A percentile compares a stretch with the other conserved stretches of the same genome.
These are phyloP conservation scores for Teratosphaeriaceae sp. DNA, from an alignment of 2,329 filamentous ascomycete genomes.

Conservation along the genomic window DNA sequence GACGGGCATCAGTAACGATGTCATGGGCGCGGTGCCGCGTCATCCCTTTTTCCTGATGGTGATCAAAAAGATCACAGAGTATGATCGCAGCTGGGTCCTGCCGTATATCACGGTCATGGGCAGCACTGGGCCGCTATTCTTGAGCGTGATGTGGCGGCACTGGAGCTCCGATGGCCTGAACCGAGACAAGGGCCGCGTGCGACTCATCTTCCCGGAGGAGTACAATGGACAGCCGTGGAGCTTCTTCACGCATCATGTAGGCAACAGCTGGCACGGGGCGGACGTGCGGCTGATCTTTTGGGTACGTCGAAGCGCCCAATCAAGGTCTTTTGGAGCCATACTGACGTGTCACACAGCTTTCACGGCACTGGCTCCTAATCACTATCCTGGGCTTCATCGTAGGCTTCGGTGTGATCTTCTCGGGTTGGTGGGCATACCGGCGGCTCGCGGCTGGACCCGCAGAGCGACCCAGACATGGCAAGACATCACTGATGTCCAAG, in stretches of 20 bases:
- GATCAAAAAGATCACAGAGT: conserved; percentile 60
- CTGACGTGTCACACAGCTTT: conserved; percentile 25
- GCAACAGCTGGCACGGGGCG: conserved; percentile 59
- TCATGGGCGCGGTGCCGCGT: conserved; percentile 64
- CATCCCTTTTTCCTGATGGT: conserved; percentile 69
- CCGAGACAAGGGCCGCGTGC: conserved; percentile 45
- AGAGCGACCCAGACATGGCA: conserved; percentile 20
- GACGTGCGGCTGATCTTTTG: conserved; percentile 61
- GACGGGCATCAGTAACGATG: conserved; percentile 75
- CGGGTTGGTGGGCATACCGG: conserved; percentile 46
- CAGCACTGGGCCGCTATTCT: conserved; percentile 67
- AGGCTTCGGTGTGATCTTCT: conserved; percentile 41
- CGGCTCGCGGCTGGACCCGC: conserved; percentile 29
- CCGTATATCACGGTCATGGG: conserved; percentile 77
- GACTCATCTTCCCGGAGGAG: conserved; percentile 63
- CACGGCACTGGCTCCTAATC: conserved; percentile 50
- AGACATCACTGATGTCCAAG: conserved; percentile 14
- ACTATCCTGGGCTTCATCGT: conserved; percentile 46
- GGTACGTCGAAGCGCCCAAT: conserved; percentile 32
- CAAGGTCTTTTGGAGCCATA: too few species aligned
- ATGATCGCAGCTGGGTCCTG: conserved; percentile 61
- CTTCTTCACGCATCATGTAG: conserved; percentile 62
- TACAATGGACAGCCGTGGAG: conserved; percentile 64
- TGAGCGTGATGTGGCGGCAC: conserved; percentile 69
- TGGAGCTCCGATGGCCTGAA: conserved; percentile 52